Conservation (phyloP, 345 rosid species). For the Microthlaspi erraticum region DNA sequence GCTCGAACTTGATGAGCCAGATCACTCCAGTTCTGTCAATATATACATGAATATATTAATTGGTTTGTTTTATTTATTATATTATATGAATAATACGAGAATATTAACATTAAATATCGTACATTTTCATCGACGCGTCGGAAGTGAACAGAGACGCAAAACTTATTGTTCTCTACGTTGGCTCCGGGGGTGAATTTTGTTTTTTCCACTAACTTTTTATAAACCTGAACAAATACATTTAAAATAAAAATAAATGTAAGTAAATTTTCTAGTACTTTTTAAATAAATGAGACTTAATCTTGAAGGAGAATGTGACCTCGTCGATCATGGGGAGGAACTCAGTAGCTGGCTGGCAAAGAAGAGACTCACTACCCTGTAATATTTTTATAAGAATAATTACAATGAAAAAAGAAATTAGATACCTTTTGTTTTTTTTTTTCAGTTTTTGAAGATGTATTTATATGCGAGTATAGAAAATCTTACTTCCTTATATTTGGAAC, state of each 20-base stretch:
- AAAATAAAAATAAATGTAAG: conserved; percentile 8
- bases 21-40: conserved; percentile 73
- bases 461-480: conserved; percentile 42
- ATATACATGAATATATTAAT: neutral
- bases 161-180: conserved; percentile 89
- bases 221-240: conserved; percentile 46
- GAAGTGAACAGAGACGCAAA: conserved; percentile 89
- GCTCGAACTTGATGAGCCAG: conserved; percentile 69
- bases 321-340: conserved; percentile 89
- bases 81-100: neutral
- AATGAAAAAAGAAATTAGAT: neutral
- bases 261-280: neutral
- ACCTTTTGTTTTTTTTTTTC: neutral
- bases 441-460: neutral
- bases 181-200: conserved; percentile 75
- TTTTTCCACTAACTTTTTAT: conserved; percentile 57
- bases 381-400: neutral
- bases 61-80: neutral
- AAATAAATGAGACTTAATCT: neutral
- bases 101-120: neutral
- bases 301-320: conserved; percentile 57
- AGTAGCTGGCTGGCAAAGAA: conserved; percentile 82
- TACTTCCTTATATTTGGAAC: conserved; percentile 39
- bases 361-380: conserved; percentile 50
- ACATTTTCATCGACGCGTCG: conserved; percentile 94